phyloP scores from a whole-genome alignment of 2,329 filamentous ascomycete species.

The Amauroascus niger region DNA sequence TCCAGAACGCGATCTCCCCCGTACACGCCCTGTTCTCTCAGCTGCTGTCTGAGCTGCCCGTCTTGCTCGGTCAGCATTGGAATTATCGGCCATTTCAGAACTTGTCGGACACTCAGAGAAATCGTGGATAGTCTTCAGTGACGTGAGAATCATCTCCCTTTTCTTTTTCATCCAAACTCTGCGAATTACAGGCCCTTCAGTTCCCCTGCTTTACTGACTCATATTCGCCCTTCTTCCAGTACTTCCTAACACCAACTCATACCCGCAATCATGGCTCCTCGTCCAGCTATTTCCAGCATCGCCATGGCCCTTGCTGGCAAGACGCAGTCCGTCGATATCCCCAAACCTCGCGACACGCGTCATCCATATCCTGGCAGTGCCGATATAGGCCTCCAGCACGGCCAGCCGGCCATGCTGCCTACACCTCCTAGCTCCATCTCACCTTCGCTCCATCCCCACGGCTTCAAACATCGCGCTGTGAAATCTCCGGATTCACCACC shows the following conservation, averaged over 20 bases:
- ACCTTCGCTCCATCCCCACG: slow-evolving; percentile 72
- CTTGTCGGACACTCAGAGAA: neutral
- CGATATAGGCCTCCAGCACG: slow-evolving; percentile 20
- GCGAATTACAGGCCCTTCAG: no score
- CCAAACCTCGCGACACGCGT: slow-evolving; percentile 34
- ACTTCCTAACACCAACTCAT: slow-evolving; percentile 1
- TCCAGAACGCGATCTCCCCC: neutral
- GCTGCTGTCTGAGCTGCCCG: slow-evolving; percentile 1
- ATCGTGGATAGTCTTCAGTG: slow-evolving; percentile 16
- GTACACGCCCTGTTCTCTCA: neutral
- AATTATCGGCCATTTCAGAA: neutral
- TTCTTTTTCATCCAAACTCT: neutral
- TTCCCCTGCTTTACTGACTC: slow-evolving; percentile 3
- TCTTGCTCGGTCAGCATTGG: neutral
- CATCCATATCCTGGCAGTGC: slow-evolving; percentile 31
- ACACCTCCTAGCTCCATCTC: slow-evolving; percentile 96
- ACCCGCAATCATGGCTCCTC: slow-evolving; percentile 36
- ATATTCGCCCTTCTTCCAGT: slow-evolving; percentile 8
- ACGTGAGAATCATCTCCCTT: slow-evolving; percentile 11
- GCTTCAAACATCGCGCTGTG: slow-evolving; percentile 55
- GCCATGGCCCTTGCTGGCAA: slow-evolving; percentile 43
- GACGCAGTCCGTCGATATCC: slow-evolving; percentile 42
- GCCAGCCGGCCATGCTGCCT: slow-evolving; percentile 48
- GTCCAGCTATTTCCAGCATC: slow-evolving; percentile 37
- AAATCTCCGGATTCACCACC: slow-evolving; percentile 33